Conservation (phyloP, 257 asterid genomes). For the Forsythia viridissima region DNA sequence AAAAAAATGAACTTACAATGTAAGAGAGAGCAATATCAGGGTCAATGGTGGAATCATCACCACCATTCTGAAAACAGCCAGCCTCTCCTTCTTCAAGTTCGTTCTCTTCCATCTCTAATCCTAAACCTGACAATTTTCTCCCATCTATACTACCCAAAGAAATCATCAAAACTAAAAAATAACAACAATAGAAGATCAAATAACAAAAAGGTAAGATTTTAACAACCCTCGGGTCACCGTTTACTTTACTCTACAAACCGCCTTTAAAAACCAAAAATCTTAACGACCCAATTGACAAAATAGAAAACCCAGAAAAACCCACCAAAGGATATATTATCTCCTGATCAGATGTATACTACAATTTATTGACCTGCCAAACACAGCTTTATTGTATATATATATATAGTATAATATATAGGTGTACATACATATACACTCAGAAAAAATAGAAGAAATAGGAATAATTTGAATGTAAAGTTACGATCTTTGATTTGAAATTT, state of each 20-base stretch:
- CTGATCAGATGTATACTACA: constrained; percentile 48
- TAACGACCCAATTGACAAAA: constrained; percentile 31
- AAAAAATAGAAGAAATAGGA: not conserved
- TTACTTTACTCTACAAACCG: constrained; percentile 32
- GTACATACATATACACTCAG: constrained; percentile 18
- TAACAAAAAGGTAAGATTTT: constrained; percentile 26
- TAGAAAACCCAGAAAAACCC: constrained; percentile 44
- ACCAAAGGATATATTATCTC: constrained; percentile 18
- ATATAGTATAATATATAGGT: constrained; percentile 14
- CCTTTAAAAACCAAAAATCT: constrained; percentile 32
- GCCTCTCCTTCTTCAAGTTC: constrained; percentile 99
- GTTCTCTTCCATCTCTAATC: constrained; percentile 74
- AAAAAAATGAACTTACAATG: constrained; percentile 57
- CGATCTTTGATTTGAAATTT: constrained; percentile 30
- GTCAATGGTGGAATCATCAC: constrained; percentile 72
- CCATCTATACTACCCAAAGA: constrained; percentile 78
- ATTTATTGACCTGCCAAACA: constrained; percentile 48
- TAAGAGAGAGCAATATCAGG: constrained; percentile 95
- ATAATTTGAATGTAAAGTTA: constrained; percentile 17
- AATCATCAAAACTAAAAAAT: constrained; percentile 50
- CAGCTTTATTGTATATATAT: constrained; percentile 16
- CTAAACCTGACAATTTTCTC: constrained; percentile 68
- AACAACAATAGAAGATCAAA: constrained; percentile 4
- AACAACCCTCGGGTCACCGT: constrained; percentile 29
- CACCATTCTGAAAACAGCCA: constrained; percentile 43